phyloP scores from a whole-genome alignment of 352 stramenopile genomes.

The Pythium brassicae region DNA sequence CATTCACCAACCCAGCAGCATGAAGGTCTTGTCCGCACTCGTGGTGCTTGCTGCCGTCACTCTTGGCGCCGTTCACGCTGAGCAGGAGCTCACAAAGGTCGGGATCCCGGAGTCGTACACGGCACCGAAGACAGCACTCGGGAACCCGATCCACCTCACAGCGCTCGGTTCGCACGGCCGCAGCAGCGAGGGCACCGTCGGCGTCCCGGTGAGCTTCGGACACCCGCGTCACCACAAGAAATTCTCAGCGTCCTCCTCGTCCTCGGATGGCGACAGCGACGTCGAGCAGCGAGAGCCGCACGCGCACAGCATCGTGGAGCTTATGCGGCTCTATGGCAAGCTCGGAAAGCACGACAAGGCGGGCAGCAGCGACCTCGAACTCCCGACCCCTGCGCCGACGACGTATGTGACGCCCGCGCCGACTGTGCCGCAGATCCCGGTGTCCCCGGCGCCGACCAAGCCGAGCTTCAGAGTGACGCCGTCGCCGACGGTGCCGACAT shows the following conservation, averaged over 20 bases:
- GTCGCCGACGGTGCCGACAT: slow-evolving; percentile 4
- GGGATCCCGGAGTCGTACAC: neutral
- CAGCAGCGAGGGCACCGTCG: slow-evolving; percentile 1
- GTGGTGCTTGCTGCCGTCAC: slow-evolving; percentile 6
- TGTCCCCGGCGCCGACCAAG: neutral
- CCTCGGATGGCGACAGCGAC: neutral
- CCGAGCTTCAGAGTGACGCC: slow-evolving; percentile 7
- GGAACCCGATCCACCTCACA: slow-evolving; percentile 3
- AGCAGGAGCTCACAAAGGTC: neutral
- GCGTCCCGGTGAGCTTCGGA: slow-evolving; percentile 7
- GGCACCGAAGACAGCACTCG: neutral
- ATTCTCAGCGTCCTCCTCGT: slow-evolving; percentile 2
- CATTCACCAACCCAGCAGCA: neutral
- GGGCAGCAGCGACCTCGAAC: neutral
- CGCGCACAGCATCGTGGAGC: slow-evolving; percentile 2
- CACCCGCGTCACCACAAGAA: slow-evolving; percentile 2
- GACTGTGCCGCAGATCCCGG: slow-evolving; percentile 2
- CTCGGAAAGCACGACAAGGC: neutral
- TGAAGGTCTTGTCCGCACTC: slow-evolving; percentile 14
- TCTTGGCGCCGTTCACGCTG: neutral
- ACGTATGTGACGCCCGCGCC: slow-evolving; percentile 12
- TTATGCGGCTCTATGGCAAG: slow-evolving; percentile 15
- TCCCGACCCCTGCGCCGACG: slow-evolving; percentile 12
- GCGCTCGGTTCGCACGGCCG: neutral
- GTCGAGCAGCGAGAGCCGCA: slow-evolving; percentile 8